These are phyloP conservation scores for Tribonema minus DNA, from an alignment of 108 stramenopile species.

Conservation along the genomic window DNA sequence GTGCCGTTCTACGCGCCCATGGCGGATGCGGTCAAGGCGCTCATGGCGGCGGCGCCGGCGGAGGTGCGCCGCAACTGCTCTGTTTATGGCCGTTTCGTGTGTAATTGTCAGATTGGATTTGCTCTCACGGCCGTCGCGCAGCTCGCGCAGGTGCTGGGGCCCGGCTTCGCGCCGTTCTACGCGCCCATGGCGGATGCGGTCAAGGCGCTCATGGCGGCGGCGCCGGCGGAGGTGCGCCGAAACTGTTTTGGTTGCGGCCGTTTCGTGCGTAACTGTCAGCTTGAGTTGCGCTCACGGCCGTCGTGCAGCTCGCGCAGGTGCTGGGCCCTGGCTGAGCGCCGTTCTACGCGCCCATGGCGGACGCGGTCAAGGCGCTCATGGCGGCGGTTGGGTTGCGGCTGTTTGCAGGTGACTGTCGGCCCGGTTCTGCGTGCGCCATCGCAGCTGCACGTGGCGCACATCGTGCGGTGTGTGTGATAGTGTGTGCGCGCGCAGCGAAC, in stretches of 20 bases:
- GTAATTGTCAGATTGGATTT: no score
- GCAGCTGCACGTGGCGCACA: slow-evolving; percentile 12
- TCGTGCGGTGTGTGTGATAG: no score
- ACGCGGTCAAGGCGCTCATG: not conserved
- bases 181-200: not conserved
- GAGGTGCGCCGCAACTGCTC: no score
- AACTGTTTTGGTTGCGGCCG: no score
- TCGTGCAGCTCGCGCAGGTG: slow-evolving; percentile 10
- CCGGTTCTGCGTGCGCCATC: not conserved
- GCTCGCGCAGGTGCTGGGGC: slow-evolving; percentile 9
- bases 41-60: not conserved
- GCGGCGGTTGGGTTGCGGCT: no score
- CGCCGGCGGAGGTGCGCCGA: no score
- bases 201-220: not conserved
- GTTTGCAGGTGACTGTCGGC: no score
- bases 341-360: not conserved
- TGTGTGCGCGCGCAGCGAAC: no score
- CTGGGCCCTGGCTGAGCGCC: slow-evolving; percentile 2
- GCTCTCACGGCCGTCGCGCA: slow-evolving; percentile 7
- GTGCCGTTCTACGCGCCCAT: slow-evolving; percentile 1
- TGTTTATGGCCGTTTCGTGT: no score
- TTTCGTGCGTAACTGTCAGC: no score
- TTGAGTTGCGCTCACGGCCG: slow-evolving; percentile 15
- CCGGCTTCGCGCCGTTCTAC: slow-evolving; percentile 19
- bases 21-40: not conserved